Percentiles rank a stretch among this genome's conserved stretches.
Conservation (phyloP, 176 grass and related monocot species). For the Bromus sterilis region DNA sequence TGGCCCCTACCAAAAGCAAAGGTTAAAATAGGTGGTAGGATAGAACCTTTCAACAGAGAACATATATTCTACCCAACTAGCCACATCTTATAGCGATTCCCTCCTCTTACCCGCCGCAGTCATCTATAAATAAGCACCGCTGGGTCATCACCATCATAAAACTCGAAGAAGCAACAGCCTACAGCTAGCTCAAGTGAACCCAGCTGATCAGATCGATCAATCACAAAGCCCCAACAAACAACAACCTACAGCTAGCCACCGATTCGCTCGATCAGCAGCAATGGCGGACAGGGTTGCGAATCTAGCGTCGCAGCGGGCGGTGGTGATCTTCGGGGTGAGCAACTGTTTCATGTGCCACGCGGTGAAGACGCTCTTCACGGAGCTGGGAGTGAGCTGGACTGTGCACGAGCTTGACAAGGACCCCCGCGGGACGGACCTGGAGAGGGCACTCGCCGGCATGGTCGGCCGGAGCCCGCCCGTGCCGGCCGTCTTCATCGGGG, state of each 20-base stretch:
- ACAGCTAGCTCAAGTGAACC: background rate
- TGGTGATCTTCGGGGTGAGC: slow-evolving; percentile 61
- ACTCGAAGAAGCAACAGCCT: background rate
- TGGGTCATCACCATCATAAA: background rate
- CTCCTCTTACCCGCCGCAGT: too few relatives aligned
- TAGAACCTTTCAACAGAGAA: background rate
- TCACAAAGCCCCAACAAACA: background rate
- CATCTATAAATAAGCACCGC: background rate
- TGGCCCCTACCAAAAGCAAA: slow-evolving; percentile 18
- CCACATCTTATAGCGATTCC: too few relatives aligned
- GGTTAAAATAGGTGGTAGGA: background rate
- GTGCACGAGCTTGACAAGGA: slow-evolving; percentile 3
- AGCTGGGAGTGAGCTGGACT: slow-evolving; percentile 38
- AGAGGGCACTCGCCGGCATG: slow-evolving; percentile 37
- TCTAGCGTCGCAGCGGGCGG: slow-evolving; percentile 45
- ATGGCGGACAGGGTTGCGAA: slow-evolving; percentile 36
- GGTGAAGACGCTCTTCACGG: slow-evolving; percentile 51
- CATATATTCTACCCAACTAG: background rate
- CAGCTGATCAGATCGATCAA: background rate
- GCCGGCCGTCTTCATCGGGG: slow-evolving; percentile 60
- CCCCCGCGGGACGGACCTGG: slow-evolving; percentile 34
- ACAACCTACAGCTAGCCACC: background rate
- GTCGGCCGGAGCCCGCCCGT: slow-evolving; percentile 44
- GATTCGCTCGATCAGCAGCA: background rate
- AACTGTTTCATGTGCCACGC: slow-evolving; percentile 71